Evolutionary conservation across 768 basidiomycete species (phyloP), one percentile per base, ranked within the genome.

Genomic region (Leccinellum rugosiceps): DNA sequence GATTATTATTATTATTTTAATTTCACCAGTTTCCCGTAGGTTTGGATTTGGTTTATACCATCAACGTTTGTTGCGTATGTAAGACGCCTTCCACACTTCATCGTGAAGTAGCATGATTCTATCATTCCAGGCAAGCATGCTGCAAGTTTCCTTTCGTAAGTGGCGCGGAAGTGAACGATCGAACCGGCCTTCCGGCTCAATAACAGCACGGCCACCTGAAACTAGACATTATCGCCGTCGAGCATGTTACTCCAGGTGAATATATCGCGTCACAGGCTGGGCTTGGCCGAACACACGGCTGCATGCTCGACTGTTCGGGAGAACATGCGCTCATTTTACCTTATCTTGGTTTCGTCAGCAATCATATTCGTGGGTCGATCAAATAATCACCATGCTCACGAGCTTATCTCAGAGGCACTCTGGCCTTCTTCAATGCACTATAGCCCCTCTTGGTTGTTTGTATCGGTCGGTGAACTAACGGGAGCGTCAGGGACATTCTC

Each of bases 81-180:
- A 62, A 62, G 63, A 58, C 57, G 41, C 55, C 60, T 52, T 63
- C 61, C 66, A 54, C 51, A 57, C 53, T n/a, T 58, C 59, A 46
- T 41, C 34, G 51, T 62, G 62, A 60, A 64, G 58, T 55, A 49
- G 41, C 57, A 61, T 44, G 62, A 56, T 23, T 41, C 52, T 51
- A 62, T 50, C 52, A 54, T 52, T 62, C 30, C 45, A 57, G 56
- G 55, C 59, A 65, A 58, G 48, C 68, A 68, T 56, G 59, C 57
- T 48, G 68, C 58, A 58, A 52, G 59, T 53, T 58, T 50, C 34
- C 50, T 70, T 50, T 65, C 67, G 67, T 68, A 68, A 68, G 67
- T 70, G 67, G 67, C 66, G 67, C 67, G 63, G 67, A 65, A 70
- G 65, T 68, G 63, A 63, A 31, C 52, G 65, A 59, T 63, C 47